Conservation (phyloP, 2,329 filamentous ascomycete genomes). For the Lecanicillium sp. region DNA sequence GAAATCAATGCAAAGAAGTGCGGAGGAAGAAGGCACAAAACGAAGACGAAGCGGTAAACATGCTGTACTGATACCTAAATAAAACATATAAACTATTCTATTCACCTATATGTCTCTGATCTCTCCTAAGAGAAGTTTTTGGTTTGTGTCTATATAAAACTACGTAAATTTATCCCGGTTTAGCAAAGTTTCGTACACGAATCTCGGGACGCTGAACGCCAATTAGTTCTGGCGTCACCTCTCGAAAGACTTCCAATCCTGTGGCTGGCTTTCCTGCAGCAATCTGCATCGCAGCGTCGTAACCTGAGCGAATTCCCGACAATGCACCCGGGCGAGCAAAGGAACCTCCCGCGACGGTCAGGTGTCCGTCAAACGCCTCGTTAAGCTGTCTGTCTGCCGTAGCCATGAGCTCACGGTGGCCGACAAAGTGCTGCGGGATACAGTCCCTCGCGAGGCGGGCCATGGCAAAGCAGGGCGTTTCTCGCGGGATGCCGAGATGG, state of each 20-base stretch:
- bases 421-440: constrained; percentile 84
- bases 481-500: constrained; percentile 61
- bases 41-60: no score
- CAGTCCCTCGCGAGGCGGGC: constrained; percentile 58
- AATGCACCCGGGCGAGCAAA: constrained; percentile 45
- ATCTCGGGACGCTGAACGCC: no score
- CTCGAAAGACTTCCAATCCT: constrained; percentile 22
- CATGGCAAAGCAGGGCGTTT: constrained; percentile 50
- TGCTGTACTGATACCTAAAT: no score
- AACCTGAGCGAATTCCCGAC: constrained; percentile 41
- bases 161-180: no score
- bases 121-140: no score
- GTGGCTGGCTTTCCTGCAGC: constrained; percentile 16
- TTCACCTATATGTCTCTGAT: no score
- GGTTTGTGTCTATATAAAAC: no score
- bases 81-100: no score
- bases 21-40: no score
- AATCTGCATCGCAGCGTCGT: constrained; percentile 33
- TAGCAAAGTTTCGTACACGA: no score
- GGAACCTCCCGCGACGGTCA: constrained; percentile 55
- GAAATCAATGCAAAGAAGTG: no score
- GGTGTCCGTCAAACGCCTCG: constrained; percentile 47
- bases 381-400: constrained; percentile 46
- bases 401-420: constrained; percentile 58
- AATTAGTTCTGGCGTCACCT: no score